Conservation (phyloP, 106 monocot species). For the Dendrobium catenatum region DNA sequence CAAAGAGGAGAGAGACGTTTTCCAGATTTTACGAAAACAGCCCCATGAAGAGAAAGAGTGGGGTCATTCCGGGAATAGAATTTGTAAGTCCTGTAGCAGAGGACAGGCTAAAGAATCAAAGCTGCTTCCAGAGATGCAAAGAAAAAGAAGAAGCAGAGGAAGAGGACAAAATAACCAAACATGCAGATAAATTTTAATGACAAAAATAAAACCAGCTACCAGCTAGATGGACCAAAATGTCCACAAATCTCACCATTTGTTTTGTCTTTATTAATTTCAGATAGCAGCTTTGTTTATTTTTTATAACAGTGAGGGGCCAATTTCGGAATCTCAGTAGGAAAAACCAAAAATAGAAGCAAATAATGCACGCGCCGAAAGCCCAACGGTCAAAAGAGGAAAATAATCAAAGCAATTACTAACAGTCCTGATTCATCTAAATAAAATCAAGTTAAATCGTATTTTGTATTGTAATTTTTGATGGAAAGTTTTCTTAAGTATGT, state of each 20-base stretch:
- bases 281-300: background rate
- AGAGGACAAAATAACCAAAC: background rate
- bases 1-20: background rate
- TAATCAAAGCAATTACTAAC: too few relatives aligned
- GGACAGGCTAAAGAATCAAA: slow-evolving; percentile 8
- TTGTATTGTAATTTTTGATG: too few relatives aligned
- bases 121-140: slow-evolving; percentile 1
- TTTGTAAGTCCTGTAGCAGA: background rate
- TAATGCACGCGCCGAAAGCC: background rate
- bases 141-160: background rate
- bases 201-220: background rate
- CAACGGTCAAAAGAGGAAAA: background rate
- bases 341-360: slow-evolving; percentile 3
- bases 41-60: background rate
- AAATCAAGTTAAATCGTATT: too few relatives aligned
- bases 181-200: background rate
- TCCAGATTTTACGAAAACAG: background rate
- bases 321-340: background rate
- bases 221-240: background rate
- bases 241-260: background rate
- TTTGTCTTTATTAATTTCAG: background rate
- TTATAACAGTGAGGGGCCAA: background rate
- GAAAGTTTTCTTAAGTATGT: too few relatives aligned
- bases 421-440: too few relatives aligned
- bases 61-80: background rate